Base-by-base conservation (phyloP, 1,284 basidiomycete species). In the Hymenochaete sp. region DNA sequence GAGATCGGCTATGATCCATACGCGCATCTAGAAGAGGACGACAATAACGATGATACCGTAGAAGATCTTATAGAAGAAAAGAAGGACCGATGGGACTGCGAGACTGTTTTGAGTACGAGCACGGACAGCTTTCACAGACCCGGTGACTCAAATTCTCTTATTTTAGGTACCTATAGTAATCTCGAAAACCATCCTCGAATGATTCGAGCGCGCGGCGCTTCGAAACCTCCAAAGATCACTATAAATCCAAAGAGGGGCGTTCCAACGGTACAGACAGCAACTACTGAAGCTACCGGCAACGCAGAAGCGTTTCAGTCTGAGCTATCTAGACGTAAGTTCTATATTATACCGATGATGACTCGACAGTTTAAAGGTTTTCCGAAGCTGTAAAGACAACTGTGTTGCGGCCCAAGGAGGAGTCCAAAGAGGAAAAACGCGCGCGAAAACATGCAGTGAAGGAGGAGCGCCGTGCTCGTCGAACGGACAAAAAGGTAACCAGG, bases 141-240 rank as follows among this genome's bases (percentile, higher is more conserved):
- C 37, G 38, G 33, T n/a, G 21, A 38, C 31, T 13, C 32, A 18
- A 32, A 42, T 13, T 39, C 18, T 21, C 22, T 4, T 21, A n/a
- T 19, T 31, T 18, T 57, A 95, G 92, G 83, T n/a, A 96, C 92
- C 1, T 93, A 93, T 60, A 87, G 89, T 13, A 97, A 93, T 59
- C 71, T 95, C 3, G 93, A 95, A 61, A 97, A 98, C 58, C 93
- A 96, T 59, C 93, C 93, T 0, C 77, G 82, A 10, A 67, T 93
- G 24, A 91, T 96, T 52, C 76, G 79, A 18, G 76, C 79, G 22
- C 72, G 79, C 28, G 71, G 72, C 52, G 60, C 59, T 42, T 76
- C 64, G 56, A 68, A 67, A 16, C 69, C 73, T 0, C 68, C 78
- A 0, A 82, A 77, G 59, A 90, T 93, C 52, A 59, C 62, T 29